Conservation (phyloP, 73 alveolate genomes). For the Diophrys sp. region DNA sequence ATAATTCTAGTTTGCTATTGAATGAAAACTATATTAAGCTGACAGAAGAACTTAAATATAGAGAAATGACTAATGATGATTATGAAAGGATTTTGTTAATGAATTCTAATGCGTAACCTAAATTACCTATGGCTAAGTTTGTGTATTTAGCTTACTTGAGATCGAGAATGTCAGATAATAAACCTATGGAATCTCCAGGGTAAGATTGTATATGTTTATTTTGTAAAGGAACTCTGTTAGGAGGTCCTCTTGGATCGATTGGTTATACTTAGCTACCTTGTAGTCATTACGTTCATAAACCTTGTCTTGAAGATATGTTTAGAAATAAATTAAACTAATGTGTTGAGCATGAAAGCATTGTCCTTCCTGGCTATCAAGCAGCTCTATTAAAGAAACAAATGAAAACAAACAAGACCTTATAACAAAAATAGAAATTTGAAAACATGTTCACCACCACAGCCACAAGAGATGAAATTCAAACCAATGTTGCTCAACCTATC, state of each 20-base stretch:
- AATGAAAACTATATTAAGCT: not conserved
- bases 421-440: not conserved
- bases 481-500: not conserved
- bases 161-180: not conserved
- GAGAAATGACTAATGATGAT: conserved; percentile 11
- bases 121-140: conserved; percentile 13
- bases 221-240: conserved; percentile 1
- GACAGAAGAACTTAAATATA: not conserved
- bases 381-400: conserved; percentile 10
- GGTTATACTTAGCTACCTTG: conserved; percentile 16
- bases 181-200: not conserved
- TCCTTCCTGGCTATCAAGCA: conserved; percentile 20
- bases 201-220: not conserved
- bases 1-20: not conserved
- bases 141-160: not conserved
- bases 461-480: not conserved
- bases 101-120: not conserved
- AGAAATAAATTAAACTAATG: conserved; percentile 10
- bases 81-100: conserved; percentile 17
- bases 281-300: conserved; percentile 17
- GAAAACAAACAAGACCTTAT: not conserved
- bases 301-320: conserved; percentile 14
- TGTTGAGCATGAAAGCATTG: not conserved
- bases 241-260: conserved; percentile 6
- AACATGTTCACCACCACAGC: not conserved